Evolutionary conservation across 2,329 filamentous ascomycete genomes (phyloP).

Genomic region (Clarireedia sp.): DNA sequence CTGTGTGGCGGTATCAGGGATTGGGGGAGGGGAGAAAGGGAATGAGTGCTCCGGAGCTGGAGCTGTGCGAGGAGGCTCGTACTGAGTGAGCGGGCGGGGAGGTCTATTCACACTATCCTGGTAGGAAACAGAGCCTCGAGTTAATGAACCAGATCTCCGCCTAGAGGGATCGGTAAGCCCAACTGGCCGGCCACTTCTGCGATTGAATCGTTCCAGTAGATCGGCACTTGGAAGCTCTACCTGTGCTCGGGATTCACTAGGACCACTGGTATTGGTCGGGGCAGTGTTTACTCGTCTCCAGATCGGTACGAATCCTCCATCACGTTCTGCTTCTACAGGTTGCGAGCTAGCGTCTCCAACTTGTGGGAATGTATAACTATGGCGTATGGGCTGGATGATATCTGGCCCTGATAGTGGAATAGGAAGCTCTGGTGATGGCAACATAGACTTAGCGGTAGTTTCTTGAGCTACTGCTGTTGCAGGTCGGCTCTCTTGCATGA

Average conservation of each 20-base stretch:
- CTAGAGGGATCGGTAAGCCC: constrained; percentile 23
- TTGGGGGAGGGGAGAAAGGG: constrained; percentile 12
- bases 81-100: neutral
- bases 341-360: constrained; percentile 8
- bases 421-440: neutral
- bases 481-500: constrained; percentile 6
- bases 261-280: constrained; percentile 7
- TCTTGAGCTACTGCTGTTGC: neutral
- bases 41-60: neutral
- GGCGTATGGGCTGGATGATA: neutral
- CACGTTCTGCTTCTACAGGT: neutral
- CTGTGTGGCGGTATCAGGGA: constrained; percentile 11
- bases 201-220: constrained; percentile 27
- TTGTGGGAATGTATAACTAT: constrained; percentile 5
- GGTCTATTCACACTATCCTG: neutral
- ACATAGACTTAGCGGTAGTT: neutral
- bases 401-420: neutral
- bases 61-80: constrained; percentile 2
- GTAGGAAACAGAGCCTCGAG: neutral
- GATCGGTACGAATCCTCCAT: constrained; percentile 13
- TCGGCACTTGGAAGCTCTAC: constrained; percentile 22
- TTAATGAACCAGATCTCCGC: constrained; percentile 17
- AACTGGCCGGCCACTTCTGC: constrained; percentile 25
- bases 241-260: neutral
- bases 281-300: constrained; percentile 20